Evolutionary conservation across 1,139 yeast species (phyloP).

Genomic region (Yamadazyma epiphylla): DNA sequence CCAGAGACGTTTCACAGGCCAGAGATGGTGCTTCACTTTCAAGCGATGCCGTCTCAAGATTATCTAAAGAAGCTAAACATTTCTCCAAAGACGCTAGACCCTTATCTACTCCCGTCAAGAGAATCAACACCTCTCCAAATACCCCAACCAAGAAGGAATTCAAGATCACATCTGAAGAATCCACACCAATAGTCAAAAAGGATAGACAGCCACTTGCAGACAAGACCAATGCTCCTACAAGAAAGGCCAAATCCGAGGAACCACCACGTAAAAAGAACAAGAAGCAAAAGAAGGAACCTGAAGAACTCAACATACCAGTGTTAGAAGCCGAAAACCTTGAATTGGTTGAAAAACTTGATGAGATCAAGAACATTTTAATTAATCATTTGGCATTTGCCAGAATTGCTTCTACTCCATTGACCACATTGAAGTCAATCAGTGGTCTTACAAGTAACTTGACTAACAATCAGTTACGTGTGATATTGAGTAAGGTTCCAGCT

Average conservation of each 20-base stretch:
- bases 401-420: conserved; percentile 79
- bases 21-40: too few relatives aligned
- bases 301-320: conserved; percentile 4
- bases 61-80: conserved; percentile 6
- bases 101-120: conserved; percentile 4
- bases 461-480: conserved; percentile 47
- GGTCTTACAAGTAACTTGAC: conserved; percentile 42
- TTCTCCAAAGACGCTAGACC: background rate
- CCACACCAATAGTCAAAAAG: conserved; percentile 15
- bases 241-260: conserved; percentile 29
- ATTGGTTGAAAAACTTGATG: conserved; percentile 37
- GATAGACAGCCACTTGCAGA: conserved; percentile 2
- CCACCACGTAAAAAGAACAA: conserved; percentile 15
- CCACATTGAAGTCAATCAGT: conserved; percentile 60
- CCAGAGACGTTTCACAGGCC: too few relatives aligned
- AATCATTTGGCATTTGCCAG: conserved; percentile 91
- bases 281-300: conserved; percentile 12
- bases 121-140: conserved; percentile 5
- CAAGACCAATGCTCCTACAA: conserved; percentile 12
- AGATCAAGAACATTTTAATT: conserved; percentile 60
- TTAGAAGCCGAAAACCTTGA: conserved; percentile 20
- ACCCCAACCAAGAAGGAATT: conserved; percentile 17
- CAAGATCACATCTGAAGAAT: conserved; percentile 19
- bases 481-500: conserved; percentile 49
- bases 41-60: too few relatives aligned